phyloP scores from a whole-genome alignment of 768 basidiomycete species.

The Lepiota subincarnata region DNA sequence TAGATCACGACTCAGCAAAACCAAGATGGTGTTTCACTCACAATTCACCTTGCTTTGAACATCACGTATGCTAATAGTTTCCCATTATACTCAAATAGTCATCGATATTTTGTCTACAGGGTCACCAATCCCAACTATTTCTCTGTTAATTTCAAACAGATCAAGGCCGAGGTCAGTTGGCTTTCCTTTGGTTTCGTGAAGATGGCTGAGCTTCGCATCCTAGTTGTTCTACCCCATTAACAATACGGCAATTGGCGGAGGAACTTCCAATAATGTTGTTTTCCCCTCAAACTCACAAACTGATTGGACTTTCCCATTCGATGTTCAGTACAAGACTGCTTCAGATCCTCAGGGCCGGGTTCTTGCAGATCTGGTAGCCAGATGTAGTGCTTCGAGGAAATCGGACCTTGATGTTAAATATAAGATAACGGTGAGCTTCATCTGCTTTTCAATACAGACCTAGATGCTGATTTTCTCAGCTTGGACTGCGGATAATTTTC shows the following conservation, averaged over 20 bases:
- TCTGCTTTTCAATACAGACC: not conserved
- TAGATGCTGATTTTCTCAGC: constrained; percentile 30
- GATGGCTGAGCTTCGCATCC: not conserved
- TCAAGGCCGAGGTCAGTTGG: constrained; percentile 52
- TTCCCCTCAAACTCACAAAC: constrained; percentile 53
- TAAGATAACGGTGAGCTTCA: constrained; percentile 54
- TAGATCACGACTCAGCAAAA: not conserved
- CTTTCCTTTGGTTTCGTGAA: not conserved
- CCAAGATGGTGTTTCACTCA: not conserved
- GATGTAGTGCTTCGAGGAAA: constrained; percentile 55
- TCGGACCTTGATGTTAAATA: constrained; percentile 57
- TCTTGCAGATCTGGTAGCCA: constrained; percentile 55
- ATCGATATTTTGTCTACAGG: constrained; percentile 29
- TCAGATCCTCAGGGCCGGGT: constrained; percentile 50
- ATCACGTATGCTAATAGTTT: constrained; percentile 2
- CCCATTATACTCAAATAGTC: constrained; percentile 3
- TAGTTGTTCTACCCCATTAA: constrained; percentile 77
- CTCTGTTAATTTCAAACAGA: constrained; percentile 56
- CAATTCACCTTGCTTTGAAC: constrained; percentile 4
- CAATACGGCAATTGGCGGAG: constrained; percentile 64
- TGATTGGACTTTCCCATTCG: constrained; percentile 74
- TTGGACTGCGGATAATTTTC: constrained; percentile 61
- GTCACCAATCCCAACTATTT: constrained; percentile 84
- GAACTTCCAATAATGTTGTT: constrained; percentile 40
- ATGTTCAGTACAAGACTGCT: constrained; percentile 53